Percentiles rank a stretch among this genome's conserved stretches.
phyloP scores from a whole-genome alignment of 192 early-diverging fungal species.

The Coemansia sp. region DNA sequence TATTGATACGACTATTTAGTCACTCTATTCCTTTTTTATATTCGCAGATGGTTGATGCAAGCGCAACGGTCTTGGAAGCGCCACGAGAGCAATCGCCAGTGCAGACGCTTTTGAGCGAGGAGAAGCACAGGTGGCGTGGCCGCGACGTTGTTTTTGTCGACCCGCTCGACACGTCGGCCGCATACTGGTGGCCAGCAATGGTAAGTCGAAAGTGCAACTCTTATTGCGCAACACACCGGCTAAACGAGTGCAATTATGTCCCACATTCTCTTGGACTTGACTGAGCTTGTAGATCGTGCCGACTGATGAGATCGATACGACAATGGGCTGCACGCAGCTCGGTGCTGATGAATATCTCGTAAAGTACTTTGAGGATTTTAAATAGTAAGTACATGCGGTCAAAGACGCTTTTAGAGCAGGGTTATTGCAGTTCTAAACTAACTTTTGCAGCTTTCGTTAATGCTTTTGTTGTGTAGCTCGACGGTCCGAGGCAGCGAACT shows the following conservation, averaged over 20 bases:
- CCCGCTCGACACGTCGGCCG: slow-evolving; percentile 58
- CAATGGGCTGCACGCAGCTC: slow-evolving; percentile 46
- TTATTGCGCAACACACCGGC: no score
- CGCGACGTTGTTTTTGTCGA: slow-evolving; percentile 66
- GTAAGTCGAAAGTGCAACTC: slow-evolving; percentile 9
- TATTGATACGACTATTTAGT: slow-evolving; percentile 1
- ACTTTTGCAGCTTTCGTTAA: no score
- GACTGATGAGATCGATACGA: slow-evolving; percentile 51
- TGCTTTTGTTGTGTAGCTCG: slow-evolving; percentile 16
- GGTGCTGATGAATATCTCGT: slow-evolving; percentile 46
- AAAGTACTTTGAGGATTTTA: slow-evolving; percentile 57
- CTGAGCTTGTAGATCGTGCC: slow-evolving; percentile 47
- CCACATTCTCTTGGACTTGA: no score
- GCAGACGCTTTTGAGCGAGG: not conserved
- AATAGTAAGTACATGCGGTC: slow-evolving; percentile 35
- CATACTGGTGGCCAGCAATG: slow-evolving; percentile 70
- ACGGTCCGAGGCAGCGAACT: slow-evolving; percentile 47
- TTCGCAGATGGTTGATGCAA: slow-evolving; percentile 10
- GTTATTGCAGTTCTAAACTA: not conserved
- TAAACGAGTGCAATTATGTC: no score
- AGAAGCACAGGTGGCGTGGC: slow-evolving; percentile 31
- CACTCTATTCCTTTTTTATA: slow-evolving; percentile 6
- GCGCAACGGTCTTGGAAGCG: slow-evolving; percentile 4
- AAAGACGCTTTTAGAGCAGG: no score
- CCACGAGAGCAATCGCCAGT: slow-evolving; percentile 11